Evolutionary conservation across 306 rosid species (phyloP), one percentile per base, ranked within the genome.

Genomic region (Castanea sativa): DNA sequence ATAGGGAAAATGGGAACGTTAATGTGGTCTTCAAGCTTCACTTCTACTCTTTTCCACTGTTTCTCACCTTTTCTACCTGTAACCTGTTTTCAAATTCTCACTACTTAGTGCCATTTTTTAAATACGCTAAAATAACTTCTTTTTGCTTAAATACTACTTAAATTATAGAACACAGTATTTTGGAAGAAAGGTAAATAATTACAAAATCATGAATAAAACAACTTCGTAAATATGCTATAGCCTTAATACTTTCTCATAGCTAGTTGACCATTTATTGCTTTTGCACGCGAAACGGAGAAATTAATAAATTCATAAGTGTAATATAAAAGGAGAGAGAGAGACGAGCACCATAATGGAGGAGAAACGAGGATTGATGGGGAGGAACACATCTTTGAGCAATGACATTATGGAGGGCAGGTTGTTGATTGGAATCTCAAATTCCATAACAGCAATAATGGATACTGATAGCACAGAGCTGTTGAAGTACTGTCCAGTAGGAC

Each of bases 331-430:
- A 73, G 56, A 81, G 69, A 84, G 45, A 69, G 52, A 60, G 64
- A 59, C 15, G 82, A n/a, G 25, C 67, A 82, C 91, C 89, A 85
- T 88, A 77, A 85, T 64, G 30, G 91, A 88, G 73, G 87, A 83
- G 80, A 88, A 85, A 43, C 89, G 89, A 16, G 83, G 35, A 72
- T 85, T 88, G 86, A 88, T 83, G 11, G 89, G 89, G 52, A 87
- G 91, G 49, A 88, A 81, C 0, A 86, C 58, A 60, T 81, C 41
- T 0, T 68, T 70, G 60, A 88, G 86, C 10, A 83, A 23, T 1
- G 88, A 63, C 1, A 69, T 2, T 2, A 81, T 55, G 19, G 76
- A 79, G 1, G 23, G 5, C 2, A 19, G 5, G 20, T 76, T 79
- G 59, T 81, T 38, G 1, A 88, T 69, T 13, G 89, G 85, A 65